These are phyloP conservation scores for Grosmannia huntii DNA, from an alignment of 2,329 filamentous ascomycete genomes.

Conservation along the genomic window DNA sequence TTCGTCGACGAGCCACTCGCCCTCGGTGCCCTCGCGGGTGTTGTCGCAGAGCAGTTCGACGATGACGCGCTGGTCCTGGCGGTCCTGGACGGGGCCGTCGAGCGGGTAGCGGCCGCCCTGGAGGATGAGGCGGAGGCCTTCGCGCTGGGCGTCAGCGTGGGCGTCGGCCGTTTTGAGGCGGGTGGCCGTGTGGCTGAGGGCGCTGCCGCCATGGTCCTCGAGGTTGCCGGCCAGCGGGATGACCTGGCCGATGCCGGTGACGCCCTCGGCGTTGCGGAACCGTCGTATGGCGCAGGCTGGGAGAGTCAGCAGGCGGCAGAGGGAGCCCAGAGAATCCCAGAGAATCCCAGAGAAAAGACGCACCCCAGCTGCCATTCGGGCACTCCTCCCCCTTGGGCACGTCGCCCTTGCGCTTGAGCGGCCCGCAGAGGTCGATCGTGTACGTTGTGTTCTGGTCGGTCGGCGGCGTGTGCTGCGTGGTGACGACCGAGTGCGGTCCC, in stretches of 20 bases:
- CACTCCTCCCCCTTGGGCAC: constrained; percentile 47
- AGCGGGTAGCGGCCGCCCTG: constrained; percentile 42
- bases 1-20: constrained; percentile 46
- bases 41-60: constrained; percentile 77
- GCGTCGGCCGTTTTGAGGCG: constrained; percentile 53
- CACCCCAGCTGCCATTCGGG: constrained; percentile 56
- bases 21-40: constrained; percentile 60
- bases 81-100: constrained; percentile 36
- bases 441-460: constrained; percentile 63
- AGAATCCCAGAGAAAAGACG: not conserved
- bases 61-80: constrained; percentile 53
- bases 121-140: constrained; percentile 61
- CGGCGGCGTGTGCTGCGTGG: constrained; percentile 37
- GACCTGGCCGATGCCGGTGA: constrained; percentile 38
- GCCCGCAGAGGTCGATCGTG: constrained; percentile 63
- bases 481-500: constrained; percentile 58
- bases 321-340: too few species aligned
- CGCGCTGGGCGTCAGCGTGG: constrained; percentile 49
- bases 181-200: constrained; percentile 52
- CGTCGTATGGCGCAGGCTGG: constrained; percentile 65
- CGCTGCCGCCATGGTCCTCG: constrained; percentile 38
- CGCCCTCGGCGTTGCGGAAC: constrained; percentile 32
- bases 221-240: constrained; percentile 68
- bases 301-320: not conserved
- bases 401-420: constrained; percentile 49